phyloP scores from a whole-genome alignment of 2,329 filamentous ascomycete genomes.

The Emericellopsis cladophorae region DNA sequence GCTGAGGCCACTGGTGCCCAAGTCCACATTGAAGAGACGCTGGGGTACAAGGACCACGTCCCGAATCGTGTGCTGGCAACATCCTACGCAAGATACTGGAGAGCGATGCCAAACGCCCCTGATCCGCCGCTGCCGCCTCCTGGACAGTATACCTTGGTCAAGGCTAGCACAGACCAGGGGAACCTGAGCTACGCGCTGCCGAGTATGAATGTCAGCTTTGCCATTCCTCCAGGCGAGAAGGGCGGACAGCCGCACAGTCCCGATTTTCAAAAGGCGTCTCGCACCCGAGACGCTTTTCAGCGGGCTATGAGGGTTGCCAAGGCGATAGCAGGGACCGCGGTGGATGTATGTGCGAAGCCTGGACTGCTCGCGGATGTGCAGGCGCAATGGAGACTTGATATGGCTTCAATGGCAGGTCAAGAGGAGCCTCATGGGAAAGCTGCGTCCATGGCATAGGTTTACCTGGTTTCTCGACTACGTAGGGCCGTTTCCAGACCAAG shows the following conservation, averaged over 20 bases:
- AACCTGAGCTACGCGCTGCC: slow-evolving; percentile 45
- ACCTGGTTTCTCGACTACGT: no score
- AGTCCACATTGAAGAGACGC: slow-evolving; percentile 22
- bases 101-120: slow-evolving; percentile 18
- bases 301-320: slow-evolving; percentile 10
- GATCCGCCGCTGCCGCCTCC: slow-evolving; percentile 13
- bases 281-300: slow-evolving; percentile 8
- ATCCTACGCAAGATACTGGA: slow-evolving; percentile 31
- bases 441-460: no score
- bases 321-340: slow-evolving; percentile 9
- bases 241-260: slow-evolving; percentile 9
- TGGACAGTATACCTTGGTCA: slow-evolving; percentile 30
- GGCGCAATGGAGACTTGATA: slow-evolving; percentile 10
- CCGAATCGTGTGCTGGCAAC: slow-evolving; percentile 34
- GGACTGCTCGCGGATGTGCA: slow-evolving; percentile 9
- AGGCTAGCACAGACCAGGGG: slow-evolving; percentile 45
- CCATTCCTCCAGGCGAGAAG: slow-evolving; percentile 25
- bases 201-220: slow-evolving; percentile 37
- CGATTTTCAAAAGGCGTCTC: slow-evolving; percentile 10
- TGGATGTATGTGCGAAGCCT: slow-evolving; percentile 8
- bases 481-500: no score
- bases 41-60: slow-evolving; percentile 39
- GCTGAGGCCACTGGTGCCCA: slow-evolving; percentile 31
- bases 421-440: no score
- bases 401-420: slow-evolving; percentile 1